phyloP scores from a whole-genome alignment of 2,329 filamentous ascomycete genomes.

The Xylaria sp. region DNA sequence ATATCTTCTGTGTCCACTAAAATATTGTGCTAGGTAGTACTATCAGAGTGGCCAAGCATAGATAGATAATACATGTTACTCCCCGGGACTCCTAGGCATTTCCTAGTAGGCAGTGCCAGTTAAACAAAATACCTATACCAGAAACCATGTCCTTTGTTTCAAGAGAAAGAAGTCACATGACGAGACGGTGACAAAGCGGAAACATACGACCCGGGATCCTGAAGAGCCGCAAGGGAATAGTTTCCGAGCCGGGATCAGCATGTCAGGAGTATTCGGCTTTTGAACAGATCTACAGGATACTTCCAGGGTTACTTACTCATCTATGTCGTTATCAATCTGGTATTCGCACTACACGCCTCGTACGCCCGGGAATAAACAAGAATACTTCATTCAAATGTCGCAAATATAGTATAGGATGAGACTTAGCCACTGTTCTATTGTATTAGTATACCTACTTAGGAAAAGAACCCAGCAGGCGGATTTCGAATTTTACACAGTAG shows the following conservation, averaged over 20 bases:
- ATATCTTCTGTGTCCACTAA: too few species aligned
- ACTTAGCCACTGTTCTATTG: background rate
- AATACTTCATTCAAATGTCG: background rate
- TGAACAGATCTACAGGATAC: background rate
- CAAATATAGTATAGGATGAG: background rate
- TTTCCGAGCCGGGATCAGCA: conserved; percentile 1
- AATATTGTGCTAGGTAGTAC: too few species aligned
- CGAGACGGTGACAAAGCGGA: background rate
- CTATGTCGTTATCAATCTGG: background rate
- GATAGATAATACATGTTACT: background rate
- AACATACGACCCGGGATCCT: background rate
- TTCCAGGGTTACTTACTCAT: background rate
- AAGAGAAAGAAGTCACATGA: conserved; percentile 1
- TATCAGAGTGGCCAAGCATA: background rate
- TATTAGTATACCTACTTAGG: background rate
- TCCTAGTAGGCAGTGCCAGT: background rate
- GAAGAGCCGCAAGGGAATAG: background rate
- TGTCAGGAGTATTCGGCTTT: background rate
- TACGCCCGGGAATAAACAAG: background rate
- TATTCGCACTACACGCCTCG: background rate
- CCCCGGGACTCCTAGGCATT: background rate
- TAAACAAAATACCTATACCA: background rate
- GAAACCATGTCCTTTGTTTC: background rate
- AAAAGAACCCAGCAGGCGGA: background rate
- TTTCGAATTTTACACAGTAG: background rate